These are phyloP conservation scores for Physaria fendleri DNA, from an alignment of 345 rosid genomes.

Conservation along the genomic window DNA sequence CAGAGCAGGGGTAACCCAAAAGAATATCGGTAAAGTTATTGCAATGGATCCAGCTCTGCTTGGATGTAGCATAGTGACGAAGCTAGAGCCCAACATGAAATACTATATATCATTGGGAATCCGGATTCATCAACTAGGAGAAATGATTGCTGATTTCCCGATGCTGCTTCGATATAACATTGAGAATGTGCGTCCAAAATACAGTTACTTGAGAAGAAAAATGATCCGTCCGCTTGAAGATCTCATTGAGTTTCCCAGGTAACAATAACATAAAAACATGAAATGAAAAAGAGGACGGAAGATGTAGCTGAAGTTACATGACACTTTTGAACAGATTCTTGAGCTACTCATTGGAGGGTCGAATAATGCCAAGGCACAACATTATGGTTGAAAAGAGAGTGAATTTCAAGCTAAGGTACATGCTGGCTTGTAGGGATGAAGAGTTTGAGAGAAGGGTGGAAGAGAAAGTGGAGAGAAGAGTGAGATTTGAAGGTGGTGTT, in stretches of 20 bases:
- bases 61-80: slow-evolving; percentile 70
- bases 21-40: slow-evolving; percentile 67
- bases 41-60: slow-evolving; percentile 85
- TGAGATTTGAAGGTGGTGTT: slow-evolving; percentile 47
- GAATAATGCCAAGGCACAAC: slow-evolving; percentile 76
- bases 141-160: slow-evolving; percentile 90
- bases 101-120: slow-evolving; percentile 78
- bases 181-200: slow-evolving; percentile 72
- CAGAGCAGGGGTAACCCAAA: slow-evolving; percentile 70
- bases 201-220: slow-evolving; percentile 64
- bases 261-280: not conserved
- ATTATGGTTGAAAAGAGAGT: slow-evolving; percentile 64
- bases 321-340: slow-evolving; percentile 51
- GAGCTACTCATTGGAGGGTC: slow-evolving; percentile 76
- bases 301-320: not conserved
- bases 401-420: slow-evolving; percentile 70
- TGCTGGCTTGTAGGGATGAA: slow-evolving; percentile 66
- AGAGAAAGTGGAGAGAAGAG: slow-evolving; percentile 57
- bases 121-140: slow-evolving; percentile 49
- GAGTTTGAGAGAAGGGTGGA: slow-evolving; percentile 54
- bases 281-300: not conserved
- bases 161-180: slow-evolving; percentile 72
- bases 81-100: slow-evolving; percentile 68
- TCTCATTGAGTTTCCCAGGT: slow-evolving; percentile 89
- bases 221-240: slow-evolving; percentile 84